Percentiles rank a stretch among this genome's conserved stretches.
Conservation (phyloP, 164 flowering plant species). For the Litsea cubeba region DNA sequence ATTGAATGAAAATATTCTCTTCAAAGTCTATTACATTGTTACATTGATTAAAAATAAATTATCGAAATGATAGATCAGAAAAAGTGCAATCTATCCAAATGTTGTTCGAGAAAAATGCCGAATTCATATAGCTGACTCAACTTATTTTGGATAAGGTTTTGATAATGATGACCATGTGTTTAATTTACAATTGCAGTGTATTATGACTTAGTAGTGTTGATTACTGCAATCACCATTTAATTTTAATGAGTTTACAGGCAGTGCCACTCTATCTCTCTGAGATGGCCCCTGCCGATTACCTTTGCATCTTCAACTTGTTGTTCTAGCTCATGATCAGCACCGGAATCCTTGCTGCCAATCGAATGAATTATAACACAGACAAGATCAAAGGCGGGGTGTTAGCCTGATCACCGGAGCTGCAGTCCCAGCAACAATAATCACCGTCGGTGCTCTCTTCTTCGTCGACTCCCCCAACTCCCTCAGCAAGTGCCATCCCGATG, state of each 20-base stretch:
- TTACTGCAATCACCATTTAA: too few relatives aligned
- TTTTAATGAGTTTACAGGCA: constrained; percentile 7
- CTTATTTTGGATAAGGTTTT: too few relatives aligned
- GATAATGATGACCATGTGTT: too few relatives aligned
- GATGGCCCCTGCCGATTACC: constrained; percentile 11
- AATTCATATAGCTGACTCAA: too few relatives aligned
- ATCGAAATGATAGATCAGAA: too few relatives aligned
- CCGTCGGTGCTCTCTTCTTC: constrained; percentile 7
- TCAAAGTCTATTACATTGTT: too few relatives aligned
- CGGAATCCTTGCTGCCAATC: constrained; percentile 15
- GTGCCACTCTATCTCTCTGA: constrained; percentile 14
- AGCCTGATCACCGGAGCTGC: constrained; percentile 6
- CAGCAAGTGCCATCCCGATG: constrained; percentile 7
- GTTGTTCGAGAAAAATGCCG: too few relatives aligned
- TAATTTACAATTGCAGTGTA: too few relatives aligned
- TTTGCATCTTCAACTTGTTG: constrained; percentile 9
- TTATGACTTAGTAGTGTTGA: too few relatives aligned
- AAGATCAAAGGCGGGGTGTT: constrained; percentile 10
- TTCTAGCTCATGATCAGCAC: constrained; percentile 13
- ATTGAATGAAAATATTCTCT: too few relatives aligned
- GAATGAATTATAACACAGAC: constrained; percentile 10
- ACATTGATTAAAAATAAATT: too few relatives aligned
- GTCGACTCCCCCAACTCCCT: constrained; percentile 17
- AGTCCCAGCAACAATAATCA: constrained; percentile 7
- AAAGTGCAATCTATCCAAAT: too few relatives aligned